Conservation (phyloP, 495 filamentous ascomycete species). For the Tuber magnatum region DNA sequence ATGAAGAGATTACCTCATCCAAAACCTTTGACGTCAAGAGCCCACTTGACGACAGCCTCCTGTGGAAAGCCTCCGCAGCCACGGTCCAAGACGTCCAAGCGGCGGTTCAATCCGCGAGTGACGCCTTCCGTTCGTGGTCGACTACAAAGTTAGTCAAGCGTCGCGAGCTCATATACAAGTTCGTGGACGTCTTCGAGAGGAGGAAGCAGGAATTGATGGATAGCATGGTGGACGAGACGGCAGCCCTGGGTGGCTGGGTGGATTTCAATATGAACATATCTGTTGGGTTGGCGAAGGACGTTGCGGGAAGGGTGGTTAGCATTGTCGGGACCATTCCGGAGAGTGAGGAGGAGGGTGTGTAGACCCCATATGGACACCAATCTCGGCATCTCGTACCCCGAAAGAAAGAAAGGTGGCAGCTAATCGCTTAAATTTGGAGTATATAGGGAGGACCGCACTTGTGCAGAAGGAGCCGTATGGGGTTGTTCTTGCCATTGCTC, state of each 20-base stretch:
- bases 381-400: neutral
- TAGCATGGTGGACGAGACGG: conserved; percentile 65
- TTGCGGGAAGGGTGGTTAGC: conserved; percentile 58
- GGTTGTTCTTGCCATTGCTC: conserved; percentile 72
- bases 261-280: conserved; percentile 58
- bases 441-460: conserved; percentile 49
- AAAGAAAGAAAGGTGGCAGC: neutral
- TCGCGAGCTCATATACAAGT: conserved; percentile 64
- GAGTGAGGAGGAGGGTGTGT: conserved; percentile 48
- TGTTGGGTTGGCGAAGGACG: conserved; percentile 59
- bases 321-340: conserved; percentile 59
- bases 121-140: conserved; percentile 66
- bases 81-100: conserved; percentile 54
- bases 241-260: conserved; percentile 49
- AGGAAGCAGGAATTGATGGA: conserved; percentile 57
- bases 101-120: conserved; percentile 59
- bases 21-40: conserved; percentile 60
- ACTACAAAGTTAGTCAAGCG: conserved; percentile 55
- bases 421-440: neutral
- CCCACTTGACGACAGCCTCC: conserved; percentile 55
- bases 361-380: neutral
- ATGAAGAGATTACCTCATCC: conserved; percentile 55
- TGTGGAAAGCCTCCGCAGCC: conserved; percentile 58
- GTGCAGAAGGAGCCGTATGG: conserved; percentile 76
- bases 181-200: conserved; percentile 58